These are phyloP conservation scores for Daldinia childiae DNA, from an alignment of 495 filamentous ascomycete genomes.

Conservation along the genomic window DNA sequence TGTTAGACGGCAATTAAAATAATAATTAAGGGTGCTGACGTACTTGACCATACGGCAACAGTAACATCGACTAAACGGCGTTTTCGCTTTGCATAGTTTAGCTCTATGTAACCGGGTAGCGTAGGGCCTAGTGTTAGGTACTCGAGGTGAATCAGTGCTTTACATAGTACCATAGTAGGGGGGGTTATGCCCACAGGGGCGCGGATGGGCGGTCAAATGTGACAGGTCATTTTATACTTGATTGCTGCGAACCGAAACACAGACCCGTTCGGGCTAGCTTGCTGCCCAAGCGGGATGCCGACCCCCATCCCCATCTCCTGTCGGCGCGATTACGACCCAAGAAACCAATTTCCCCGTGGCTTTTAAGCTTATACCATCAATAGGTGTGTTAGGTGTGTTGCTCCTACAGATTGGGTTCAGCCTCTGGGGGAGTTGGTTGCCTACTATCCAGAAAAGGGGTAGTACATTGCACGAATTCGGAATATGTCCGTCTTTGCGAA, in stretches of 20 bases:
- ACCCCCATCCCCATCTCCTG: constrained; percentile 30
- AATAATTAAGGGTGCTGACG: background rate
- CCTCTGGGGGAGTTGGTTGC: constrained; percentile 30
- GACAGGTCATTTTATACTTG: constrained; percentile 36
- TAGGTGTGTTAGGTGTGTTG: constrained; percentile 28
- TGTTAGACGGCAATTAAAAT: constrained; percentile 22
- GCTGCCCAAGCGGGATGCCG: constrained; percentile 38
- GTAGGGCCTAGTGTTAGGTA: constrained; percentile 24
- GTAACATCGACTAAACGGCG: constrained; percentile 28
- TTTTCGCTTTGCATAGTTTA: constrained; percentile 13
- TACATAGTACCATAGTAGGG: constrained; percentile 9
- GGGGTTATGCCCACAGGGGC: constrained; percentile 34
- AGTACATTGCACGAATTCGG: constrained; percentile 28
- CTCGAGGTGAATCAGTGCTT: constrained; percentile 22
- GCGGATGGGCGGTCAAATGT: constrained; percentile 45
- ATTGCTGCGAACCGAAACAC: constrained; percentile 30
- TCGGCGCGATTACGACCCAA: constrained; percentile 42
- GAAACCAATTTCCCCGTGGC: constrained; percentile 28
- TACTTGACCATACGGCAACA: constrained; percentile 14
- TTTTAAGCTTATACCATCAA: constrained; percentile 40
- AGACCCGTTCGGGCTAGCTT: constrained; percentile 39
- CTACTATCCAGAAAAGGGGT: constrained; percentile 24
- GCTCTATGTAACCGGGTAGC: constrained; percentile 28
- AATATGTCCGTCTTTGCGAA: constrained; percentile 20
- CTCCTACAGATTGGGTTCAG: constrained; percentile 42